Conservation (phyloP, 148 eudicot species). For the Nepenthes mirabilis region DNA sequence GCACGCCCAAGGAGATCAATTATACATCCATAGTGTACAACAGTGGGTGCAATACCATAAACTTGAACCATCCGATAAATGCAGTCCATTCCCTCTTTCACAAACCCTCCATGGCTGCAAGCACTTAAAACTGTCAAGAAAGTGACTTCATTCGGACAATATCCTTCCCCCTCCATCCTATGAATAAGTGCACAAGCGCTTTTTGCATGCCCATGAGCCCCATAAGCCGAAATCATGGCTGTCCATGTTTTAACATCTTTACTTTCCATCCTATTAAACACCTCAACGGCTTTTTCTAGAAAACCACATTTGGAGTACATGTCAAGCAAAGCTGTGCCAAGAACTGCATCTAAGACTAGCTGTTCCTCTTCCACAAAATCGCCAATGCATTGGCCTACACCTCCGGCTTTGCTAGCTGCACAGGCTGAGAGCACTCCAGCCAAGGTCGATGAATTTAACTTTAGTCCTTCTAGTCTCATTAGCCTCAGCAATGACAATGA, state of each 20-base stretch:
- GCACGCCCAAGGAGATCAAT: constrained; percentile 39
- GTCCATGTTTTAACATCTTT: constrained; percentile 33
- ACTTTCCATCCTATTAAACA: constrained; percentile 15
- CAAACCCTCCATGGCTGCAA: constrained; percentile 36
- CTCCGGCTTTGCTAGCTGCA: constrained; percentile 21
- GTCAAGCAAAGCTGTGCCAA: constrained; percentile 29
- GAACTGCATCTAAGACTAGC: constrained; percentile 18
- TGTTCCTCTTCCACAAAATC: constrained; percentile 16
- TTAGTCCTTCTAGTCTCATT: constrained; percentile 13
- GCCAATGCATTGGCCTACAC: constrained; percentile 12
- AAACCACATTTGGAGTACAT: constrained; percentile 27
- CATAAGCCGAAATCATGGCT: constrained; percentile 27
- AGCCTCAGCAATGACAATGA: constrained; percentile 8
- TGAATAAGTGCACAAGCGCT: constrained; percentile 15
- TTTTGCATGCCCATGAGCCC: constrained; percentile 25
- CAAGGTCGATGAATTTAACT: constrained; percentile 30
- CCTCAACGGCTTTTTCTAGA: constrained; percentile 17
- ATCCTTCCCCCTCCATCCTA: constrained; percentile 22
- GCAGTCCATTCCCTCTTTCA: constrained; percentile 18
- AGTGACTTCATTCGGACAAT: constrained; percentile 22
- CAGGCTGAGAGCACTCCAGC: constrained; percentile 27
- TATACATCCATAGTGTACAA: constrained; percentile 32
- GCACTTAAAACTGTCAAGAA: constrained; percentile 27
- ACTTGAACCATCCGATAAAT: constrained; percentile 20
- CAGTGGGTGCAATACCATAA: constrained; percentile 17